Percentiles rank a stretch among this genome's conserved stretches.
Evolutionary conservation across 768 basidiomycete genomes (phyloP).

Genomic region (Steccherinum ochraceum): DNA sequence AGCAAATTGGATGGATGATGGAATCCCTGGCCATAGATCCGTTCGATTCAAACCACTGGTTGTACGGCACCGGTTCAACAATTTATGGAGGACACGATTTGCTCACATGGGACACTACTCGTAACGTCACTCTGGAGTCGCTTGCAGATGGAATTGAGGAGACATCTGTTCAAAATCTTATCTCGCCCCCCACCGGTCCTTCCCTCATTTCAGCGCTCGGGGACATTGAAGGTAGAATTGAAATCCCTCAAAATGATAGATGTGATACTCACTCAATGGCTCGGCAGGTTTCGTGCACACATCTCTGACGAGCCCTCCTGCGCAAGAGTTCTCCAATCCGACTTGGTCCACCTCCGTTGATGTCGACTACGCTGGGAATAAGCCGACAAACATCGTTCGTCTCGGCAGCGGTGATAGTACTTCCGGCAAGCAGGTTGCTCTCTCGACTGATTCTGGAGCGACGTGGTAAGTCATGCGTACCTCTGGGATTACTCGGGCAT

Average conservation of each 20-base stretch:
- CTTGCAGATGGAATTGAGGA: constrained; percentile 65
- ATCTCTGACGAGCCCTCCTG: constrained; percentile 34
- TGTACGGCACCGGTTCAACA: constrained; percentile 66
- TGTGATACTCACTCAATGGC: not conserved
- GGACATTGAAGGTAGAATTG: constrained; percentile 41
- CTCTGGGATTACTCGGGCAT: constrained; percentile 6
- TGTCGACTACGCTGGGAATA: constrained; percentile 49
- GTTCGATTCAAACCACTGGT: constrained; percentile 63
- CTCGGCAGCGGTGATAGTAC: constrained; percentile 45
- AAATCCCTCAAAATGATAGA: not conserved
- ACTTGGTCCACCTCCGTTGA: constrained; percentile 41
- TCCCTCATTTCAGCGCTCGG: constrained; percentile 49
- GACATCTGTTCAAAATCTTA: constrained; percentile 48
- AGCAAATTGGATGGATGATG: constrained; percentile 70
- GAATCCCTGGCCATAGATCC: constrained; percentile 60
- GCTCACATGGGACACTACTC: constrained; percentile 50
- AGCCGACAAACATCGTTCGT: constrained; percentile 43
- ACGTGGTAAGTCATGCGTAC: constrained; percentile 40
- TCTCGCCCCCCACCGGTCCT: constrained; percentile 58
- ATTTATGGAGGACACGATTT: constrained; percentile 56
- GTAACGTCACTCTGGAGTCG: constrained; percentile 52
- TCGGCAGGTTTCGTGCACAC: constrained; percentile 41
- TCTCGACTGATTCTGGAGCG: constrained; percentile 47
- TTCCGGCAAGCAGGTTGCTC: constrained; percentile 47
- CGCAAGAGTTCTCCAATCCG: constrained; percentile 36